phyloP scores from a whole-genome alignment of 441 rosid species.

The Arabidopsis hybrid region DNA sequence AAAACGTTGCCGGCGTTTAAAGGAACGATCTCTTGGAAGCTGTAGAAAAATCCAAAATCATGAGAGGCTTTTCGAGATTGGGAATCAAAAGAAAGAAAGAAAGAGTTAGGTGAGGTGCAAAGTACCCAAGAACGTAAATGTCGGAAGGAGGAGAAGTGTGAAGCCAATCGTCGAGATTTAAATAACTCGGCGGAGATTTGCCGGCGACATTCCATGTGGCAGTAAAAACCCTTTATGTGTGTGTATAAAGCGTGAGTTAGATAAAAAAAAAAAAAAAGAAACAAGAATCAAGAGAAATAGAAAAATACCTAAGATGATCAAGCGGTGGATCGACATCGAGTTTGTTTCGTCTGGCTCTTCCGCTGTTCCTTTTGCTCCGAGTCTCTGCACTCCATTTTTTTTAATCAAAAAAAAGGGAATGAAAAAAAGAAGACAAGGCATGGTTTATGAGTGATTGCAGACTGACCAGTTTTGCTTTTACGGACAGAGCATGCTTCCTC shows the following conservation, averaged over 20 bases:
- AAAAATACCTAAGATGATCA: slow-evolving; percentile 62
- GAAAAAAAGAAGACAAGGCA: not conserved
- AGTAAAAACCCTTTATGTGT: slow-evolving; percentile 52
- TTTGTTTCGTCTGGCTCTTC: slow-evolving; percentile 63
- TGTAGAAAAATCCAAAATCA: slow-evolving; percentile 30
- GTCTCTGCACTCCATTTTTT: slow-evolving; percentile 51
- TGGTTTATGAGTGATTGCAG: slow-evolving; percentile 35
- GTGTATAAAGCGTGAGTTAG: slow-evolving; percentile 5
- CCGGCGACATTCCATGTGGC: slow-evolving; percentile 92
- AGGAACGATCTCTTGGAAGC: slow-evolving; percentile 90
- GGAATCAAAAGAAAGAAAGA: not conserved
- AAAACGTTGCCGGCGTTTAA: slow-evolving; percentile 81
- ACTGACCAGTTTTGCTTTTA: slow-evolving; percentile 68
- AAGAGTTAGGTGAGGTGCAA: not conserved
- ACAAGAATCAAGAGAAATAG: not conserved
- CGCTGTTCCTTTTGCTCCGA: slow-evolving; percentile 57
- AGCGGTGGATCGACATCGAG: slow-evolving; percentile 68
- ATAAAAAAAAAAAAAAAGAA: not conserved
- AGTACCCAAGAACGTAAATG: slow-evolving; percentile 79
- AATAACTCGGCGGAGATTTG: slow-evolving; percentile 69
- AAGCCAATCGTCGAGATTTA: slow-evolving; percentile 84
- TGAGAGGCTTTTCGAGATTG: not conserved
- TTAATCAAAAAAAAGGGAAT: not conserved
- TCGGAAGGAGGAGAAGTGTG: slow-evolving; percentile 80
- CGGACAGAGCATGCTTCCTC: slow-evolving; percentile 73